Evolutionary conservation across 2,329 filamentous ascomycete genomes (phyloP).

Genomic region (Phoma sp.): DNA sequence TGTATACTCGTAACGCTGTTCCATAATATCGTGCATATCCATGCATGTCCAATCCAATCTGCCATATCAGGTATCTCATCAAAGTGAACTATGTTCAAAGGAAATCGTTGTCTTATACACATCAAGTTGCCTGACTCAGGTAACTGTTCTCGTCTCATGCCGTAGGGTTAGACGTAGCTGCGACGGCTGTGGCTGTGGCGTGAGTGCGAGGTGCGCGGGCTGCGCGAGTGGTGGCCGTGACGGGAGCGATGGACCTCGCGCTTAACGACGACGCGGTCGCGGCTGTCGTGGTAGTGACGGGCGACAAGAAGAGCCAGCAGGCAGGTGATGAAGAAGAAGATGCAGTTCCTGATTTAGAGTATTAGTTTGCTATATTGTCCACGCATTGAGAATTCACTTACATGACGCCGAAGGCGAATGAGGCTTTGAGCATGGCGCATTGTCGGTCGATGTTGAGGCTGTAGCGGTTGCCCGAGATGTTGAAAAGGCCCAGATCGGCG

Average conservation of each 20-base stretch:
- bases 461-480: slow-evolving; percentile 58
- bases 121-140: neutral
- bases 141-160: neutral
- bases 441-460: slow-evolving; percentile 70
- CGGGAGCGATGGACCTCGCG: slow-evolving; percentile 57
- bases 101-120: slow-evolving; percentile 23
- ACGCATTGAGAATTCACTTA: slow-evolving; percentile 49
- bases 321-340: slow-evolving; percentile 47
- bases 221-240: slow-evolving; percentile 50
- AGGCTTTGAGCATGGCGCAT: slow-evolving; percentile 91
- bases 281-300: slow-evolving; percentile 50
- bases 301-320: slow-evolving; percentile 68
- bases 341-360: slow-evolving; percentile 38
- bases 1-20: slow-evolving; percentile 1
- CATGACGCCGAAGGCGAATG: slow-evolving; percentile 89
- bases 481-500: slow-evolving; percentile 66
- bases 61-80: slow-evolving; percentile 9
- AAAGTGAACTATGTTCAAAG: slow-evolving; percentile 22
- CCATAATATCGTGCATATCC: neutral
- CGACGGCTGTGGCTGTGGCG: slow-evolving; percentile 45
- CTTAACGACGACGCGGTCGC: slow-evolving; percentile 60
- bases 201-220: slow-evolving; percentile 46
- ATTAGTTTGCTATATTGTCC: slow-evolving; percentile 29
- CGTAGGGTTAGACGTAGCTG: slow-evolving; percentile 41
- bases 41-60: slow-evolving; percentile 7